phyloP scores from a whole-genome alignment of 345 rosid species.

The Salix brachista region DNA sequence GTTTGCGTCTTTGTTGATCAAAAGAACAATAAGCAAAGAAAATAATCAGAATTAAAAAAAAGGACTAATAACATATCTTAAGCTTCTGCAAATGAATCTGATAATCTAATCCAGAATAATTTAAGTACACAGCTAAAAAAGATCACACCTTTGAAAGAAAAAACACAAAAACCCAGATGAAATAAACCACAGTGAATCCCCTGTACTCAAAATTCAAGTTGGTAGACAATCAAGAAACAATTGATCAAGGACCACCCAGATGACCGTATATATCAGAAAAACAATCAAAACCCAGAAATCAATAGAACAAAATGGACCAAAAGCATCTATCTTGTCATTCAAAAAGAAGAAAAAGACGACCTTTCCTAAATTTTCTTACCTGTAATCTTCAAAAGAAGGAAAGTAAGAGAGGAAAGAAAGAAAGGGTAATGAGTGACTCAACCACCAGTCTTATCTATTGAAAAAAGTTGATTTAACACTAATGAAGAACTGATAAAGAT shows the following conservation, averaged over 20 bases:
- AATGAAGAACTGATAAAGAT: constrained; percentile 19
- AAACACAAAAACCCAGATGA: background rate
- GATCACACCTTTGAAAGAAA: background rate
- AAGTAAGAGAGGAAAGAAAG: constrained; percentile 2
- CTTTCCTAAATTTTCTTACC: constrained; percentile 5
- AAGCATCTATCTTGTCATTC: background rate
- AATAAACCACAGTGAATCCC: background rate
- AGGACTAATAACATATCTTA: background rate
- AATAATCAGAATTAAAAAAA: background rate
- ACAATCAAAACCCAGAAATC: background rate
- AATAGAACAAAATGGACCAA: background rate
- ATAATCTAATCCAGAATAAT: background rate
- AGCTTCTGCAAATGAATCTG: background rate
- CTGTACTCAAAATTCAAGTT: constrained; percentile 4
- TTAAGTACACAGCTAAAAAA: background rate
- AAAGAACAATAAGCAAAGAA: background rate
- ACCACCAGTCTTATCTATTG: constrained; percentile 37
- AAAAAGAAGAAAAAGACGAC: background rate
- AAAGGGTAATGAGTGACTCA: constrained; percentile 31
- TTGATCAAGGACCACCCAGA: constrained; percentile 4
- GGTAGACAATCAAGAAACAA: background rate
- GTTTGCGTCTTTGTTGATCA: background rate
- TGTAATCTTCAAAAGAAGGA: constrained; percentile 9
- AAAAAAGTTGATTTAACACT: constrained; percentile 15
- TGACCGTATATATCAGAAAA: background rate